Conservation (phyloP, 331 rosid genomes). For the Telfairia occidentalis region DNA sequence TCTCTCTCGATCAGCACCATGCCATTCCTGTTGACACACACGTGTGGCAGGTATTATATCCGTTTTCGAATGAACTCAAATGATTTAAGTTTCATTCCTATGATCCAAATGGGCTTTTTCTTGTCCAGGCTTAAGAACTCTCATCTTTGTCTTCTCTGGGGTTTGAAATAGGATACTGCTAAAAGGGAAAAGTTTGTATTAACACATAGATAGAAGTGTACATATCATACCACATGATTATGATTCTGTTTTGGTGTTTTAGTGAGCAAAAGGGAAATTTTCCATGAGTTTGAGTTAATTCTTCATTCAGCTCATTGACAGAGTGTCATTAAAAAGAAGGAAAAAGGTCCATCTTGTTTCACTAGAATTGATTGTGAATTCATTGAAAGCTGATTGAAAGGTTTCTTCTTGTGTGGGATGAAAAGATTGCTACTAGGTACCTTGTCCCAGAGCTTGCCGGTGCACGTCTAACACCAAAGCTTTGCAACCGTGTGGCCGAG, state of each 20-base stretch:
- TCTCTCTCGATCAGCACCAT: slow-evolving; percentile 89
- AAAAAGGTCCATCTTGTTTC: background rate
- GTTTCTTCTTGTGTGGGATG: slow-evolving; percentile 12
- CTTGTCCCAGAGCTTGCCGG: slow-evolving; percentile 94
- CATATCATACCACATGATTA: background rate
- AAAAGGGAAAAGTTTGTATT: background rate
- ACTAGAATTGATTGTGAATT: background rate
- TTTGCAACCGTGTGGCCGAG: slow-evolving; percentile 62
- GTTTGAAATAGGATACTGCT: background rate
- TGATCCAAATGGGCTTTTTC: background rate
- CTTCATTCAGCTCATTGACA: background rate
- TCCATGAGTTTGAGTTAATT: background rate
- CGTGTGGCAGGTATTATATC: slow-evolving; percentile 69
- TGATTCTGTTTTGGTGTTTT: background rate
- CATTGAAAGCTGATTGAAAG: background rate
- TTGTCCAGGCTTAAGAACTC: background rate
- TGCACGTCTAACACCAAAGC: slow-evolving; percentile 64
- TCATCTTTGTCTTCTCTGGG: background rate
- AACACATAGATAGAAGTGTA: background rate
- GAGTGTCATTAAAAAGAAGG: background rate
- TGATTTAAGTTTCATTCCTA: background rate
- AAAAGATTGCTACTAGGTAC: slow-evolving; percentile 80
- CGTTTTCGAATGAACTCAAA: background rate
- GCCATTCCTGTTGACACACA: slow-evolving; percentile 96
- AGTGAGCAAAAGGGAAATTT: background rate